Evolutionary conservation across 768 basidiomycete species (phyloP).

Genomic region (Psilocybe cyanescens): DNA sequence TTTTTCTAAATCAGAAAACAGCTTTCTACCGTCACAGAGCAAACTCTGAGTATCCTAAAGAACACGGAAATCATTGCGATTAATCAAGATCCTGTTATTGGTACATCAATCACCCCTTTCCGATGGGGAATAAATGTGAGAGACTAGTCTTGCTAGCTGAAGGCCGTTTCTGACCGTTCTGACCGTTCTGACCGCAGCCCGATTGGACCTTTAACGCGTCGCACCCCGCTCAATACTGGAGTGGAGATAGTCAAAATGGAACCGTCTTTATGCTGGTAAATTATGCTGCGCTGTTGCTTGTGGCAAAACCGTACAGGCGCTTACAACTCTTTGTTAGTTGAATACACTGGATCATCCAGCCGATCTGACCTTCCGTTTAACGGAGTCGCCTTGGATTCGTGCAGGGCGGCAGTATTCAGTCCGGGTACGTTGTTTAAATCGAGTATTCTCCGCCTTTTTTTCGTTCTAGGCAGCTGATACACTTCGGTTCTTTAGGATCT

Average conservation of each 20-base stretch:
- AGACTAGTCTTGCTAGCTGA: conserved; percentile 3
- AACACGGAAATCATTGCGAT: conserved; percentile 71
- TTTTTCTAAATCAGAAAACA: conserved; percentile 21
- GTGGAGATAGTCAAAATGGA: conserved; percentile 66
- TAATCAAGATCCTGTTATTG: conserved; percentile 67
- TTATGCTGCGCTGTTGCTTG: background rate
- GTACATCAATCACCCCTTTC: conserved; percentile 66
- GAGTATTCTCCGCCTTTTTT: background rate
- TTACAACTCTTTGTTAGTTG: conserved; percentile 39
- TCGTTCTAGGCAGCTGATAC: background rate
- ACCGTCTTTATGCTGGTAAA: conserved; percentile 70
- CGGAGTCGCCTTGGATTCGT: conserved; percentile 73
- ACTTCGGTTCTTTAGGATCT: conserved; percentile 52
- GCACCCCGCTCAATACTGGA: conserved; percentile 75
- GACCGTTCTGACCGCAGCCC: conserved; percentile 28
- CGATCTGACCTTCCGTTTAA: conserved; percentile 63
- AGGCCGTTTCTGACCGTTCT: conserved; percentile 1
- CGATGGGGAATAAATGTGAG: conserved; percentile 71
- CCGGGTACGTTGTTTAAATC: conserved; percentile 43
- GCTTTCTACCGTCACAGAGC: conserved; percentile 51
- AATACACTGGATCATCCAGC: conserved; percentile 61
- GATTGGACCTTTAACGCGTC: conserved; percentile 46
- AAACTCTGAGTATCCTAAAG: conserved; percentile 58
- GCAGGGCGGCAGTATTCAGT: conserved; percentile 70
- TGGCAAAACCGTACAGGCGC: background rate